A percentile compares a stretch with the other conserved stretches of the same genome.
Evolutionary conservation across 495 filamentous ascomycete genomes (phyloP).

Genomic region (Aspergillus leporis): DNA sequence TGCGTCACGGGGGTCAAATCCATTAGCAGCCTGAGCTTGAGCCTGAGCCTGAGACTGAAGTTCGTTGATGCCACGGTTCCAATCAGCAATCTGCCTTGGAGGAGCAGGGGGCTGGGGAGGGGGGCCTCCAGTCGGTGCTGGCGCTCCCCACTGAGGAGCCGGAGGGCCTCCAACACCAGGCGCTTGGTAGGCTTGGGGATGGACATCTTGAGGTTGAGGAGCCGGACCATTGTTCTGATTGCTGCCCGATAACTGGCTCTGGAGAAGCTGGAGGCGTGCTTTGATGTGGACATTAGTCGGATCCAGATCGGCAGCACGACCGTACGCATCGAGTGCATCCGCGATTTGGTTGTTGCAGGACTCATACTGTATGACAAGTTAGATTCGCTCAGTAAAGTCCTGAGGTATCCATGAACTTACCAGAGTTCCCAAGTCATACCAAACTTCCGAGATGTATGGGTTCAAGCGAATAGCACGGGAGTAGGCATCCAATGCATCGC

Average conservation of each 20-base stretch:
- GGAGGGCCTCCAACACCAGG: constrained; percentile 69
- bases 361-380: constrained; percentile 63
- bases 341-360: constrained; percentile 98
- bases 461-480: constrained; percentile 97
- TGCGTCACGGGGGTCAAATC: constrained; percentile 74
- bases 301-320: constrained; percentile 91
- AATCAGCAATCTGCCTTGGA: constrained; percentile 59
- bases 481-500: constrained; percentile 97
- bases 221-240: constrained; percentile 67
- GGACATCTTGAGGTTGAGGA: constrained; percentile 80
- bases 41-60: constrained; percentile 67
- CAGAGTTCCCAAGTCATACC: constrained; percentile 97
- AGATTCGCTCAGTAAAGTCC: constrained; percentile 9
- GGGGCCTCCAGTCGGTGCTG: constrained; percentile 62
- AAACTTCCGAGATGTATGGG: constrained; percentile 98
- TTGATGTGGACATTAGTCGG: constrained; percentile 95
- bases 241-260: constrained; percentile 71
- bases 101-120: constrained; percentile 65
- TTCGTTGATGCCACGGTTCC: constrained; percentile 76
- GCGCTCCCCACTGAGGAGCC: constrained; percentile 83
- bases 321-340: constrained; percentile 94
- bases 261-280: constrained; percentile 82
- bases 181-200: constrained; percentile 79
- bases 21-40: constrained; percentile 67
- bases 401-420: constrained; percentile 54